Conservation (phyloP, 1,139 yeast species). For the Tardiomyces digboiensis region DNA sequence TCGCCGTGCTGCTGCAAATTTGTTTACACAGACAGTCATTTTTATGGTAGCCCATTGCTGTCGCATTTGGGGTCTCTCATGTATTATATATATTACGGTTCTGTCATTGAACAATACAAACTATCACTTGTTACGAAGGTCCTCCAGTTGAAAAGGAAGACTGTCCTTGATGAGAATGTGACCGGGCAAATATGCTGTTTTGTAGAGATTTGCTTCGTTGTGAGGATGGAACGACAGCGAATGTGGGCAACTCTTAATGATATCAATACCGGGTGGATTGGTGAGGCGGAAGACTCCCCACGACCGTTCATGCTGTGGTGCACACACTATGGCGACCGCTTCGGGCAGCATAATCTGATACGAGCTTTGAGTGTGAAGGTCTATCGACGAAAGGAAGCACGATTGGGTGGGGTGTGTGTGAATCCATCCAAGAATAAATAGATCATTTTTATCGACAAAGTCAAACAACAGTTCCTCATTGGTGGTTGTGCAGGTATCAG, state of each 20-base stretch:
- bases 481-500: constrained; percentile 47
- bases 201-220: constrained; percentile 37
- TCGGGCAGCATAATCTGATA: constrained; percentile 62
- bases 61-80: background rate
- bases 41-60: no score
- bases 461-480: constrained; percentile 47
- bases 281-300: constrained; percentile 49
- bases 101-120: no score
- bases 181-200: constrained; percentile 37
- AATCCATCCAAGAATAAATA: constrained; percentile 57
- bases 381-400: constrained; percentile 52
- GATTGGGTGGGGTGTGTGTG: constrained; percentile 63
- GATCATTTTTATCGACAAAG: constrained; percentile 40
- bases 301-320: constrained; percentile 40
- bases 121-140: constrained; percentile 25
- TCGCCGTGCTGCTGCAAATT: no score
- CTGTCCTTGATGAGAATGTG: constrained; percentile 38
- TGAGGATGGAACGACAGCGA: constrained; percentile 48
- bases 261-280: constrained; percentile 47
- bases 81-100: background rate
- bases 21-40: no score
- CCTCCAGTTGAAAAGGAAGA: constrained; percentile 37
- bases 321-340: constrained; percentile 52
- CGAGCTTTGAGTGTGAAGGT: constrained; percentile 52
- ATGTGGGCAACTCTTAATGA: constrained; percentile 37